These are phyloP conservation scores for Tulasnella sp. DNA, from an alignment of 768 basidiomycete species.

Conservation along the genomic window DNA sequence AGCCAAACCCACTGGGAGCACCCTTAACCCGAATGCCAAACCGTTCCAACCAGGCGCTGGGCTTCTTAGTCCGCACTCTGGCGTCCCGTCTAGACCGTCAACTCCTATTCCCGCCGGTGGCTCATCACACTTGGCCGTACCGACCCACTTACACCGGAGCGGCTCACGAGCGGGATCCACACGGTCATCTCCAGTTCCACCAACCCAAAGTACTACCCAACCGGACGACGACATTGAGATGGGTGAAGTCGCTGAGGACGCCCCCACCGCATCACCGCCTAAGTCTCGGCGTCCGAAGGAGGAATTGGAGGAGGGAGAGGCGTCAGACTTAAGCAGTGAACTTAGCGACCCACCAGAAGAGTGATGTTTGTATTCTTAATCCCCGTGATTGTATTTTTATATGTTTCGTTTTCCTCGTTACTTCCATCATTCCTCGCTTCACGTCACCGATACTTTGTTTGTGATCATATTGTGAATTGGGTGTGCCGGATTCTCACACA, in stretches of 20 bases:
- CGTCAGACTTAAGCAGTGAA: conserved; percentile 21
- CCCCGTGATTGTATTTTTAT: neutral
- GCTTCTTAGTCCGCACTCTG: neutral
- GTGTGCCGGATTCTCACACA: no score
- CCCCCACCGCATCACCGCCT: conserved; percentile 31
- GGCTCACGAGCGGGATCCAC: conserved; percentile 9
- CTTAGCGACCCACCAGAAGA: conserved; percentile 8
- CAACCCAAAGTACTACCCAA: conserved; percentile 13
- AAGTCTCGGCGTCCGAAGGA: conserved; percentile 30
- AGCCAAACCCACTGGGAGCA: neutral
- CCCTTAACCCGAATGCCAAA: conserved; percentile 25
- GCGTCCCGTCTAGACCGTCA: neutral
- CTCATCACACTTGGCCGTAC: neutral
- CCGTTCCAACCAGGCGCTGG: conserved; percentile 24
- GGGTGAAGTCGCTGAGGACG: conserved; percentile 69
- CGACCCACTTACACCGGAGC: neutral
- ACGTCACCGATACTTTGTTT: no score
- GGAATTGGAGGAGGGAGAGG: conserved; percentile 79
- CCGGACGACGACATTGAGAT: conserved; percentile 67
- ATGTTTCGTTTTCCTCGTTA: neutral
- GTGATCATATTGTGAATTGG: no score
- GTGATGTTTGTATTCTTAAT: neutral
- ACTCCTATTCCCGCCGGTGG: neutral
- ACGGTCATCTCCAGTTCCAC: conserved; percentile 16
- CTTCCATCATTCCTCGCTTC: neutral